phyloP scores from a whole-genome alignment of 495 filamentous ascomycete genomes.

The Tuber calosporum region DNA sequence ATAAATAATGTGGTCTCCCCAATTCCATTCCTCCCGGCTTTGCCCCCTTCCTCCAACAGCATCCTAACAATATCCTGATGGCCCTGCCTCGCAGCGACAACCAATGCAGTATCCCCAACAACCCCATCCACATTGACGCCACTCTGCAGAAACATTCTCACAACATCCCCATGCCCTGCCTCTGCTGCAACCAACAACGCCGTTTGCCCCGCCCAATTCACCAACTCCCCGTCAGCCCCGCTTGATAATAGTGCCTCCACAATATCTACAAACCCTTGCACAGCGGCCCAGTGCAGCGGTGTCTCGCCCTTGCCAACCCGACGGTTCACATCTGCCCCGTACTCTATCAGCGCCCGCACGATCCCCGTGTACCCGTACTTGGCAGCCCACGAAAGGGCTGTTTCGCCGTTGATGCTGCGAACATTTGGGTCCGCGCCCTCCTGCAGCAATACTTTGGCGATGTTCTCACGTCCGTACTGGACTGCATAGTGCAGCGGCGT shows the following conservation, averaged over 20 bases:
- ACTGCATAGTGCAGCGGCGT: constrained; percentile 14
- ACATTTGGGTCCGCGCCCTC: background rate
- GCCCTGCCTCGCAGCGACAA: constrained; percentile 22
- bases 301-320: constrained; percentile 25
- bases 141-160: constrained; percentile 14
- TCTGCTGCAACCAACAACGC: constrained; percentile 21
- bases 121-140: constrained; percentile 17
- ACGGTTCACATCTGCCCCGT: constrained; percentile 27
- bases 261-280: constrained; percentile 24
- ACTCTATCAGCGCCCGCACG: constrained; percentile 8
- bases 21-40: background rate
- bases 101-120: constrained; percentile 22
- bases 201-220: constrained; percentile 22
- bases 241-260: constrained; percentile 29
- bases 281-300: constrained; percentile 36
- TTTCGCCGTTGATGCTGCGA: background rate
- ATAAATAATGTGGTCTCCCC: background rate
- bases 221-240: constrained; percentile 21
- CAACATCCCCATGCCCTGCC: constrained; percentile 28
- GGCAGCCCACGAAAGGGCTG: background rate
- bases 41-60: constrained; percentile 22
- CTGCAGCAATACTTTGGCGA: background rate
- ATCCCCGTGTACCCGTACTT: background rate
- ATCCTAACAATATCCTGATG: constrained; percentile 27
- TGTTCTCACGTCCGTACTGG: constrained; percentile 4